Evolutionary conservation across 768 basidiomycete species (phyloP), one percentile per base, ranked within the genome.

Genomic region (Lactifluus echinatus): DNA sequence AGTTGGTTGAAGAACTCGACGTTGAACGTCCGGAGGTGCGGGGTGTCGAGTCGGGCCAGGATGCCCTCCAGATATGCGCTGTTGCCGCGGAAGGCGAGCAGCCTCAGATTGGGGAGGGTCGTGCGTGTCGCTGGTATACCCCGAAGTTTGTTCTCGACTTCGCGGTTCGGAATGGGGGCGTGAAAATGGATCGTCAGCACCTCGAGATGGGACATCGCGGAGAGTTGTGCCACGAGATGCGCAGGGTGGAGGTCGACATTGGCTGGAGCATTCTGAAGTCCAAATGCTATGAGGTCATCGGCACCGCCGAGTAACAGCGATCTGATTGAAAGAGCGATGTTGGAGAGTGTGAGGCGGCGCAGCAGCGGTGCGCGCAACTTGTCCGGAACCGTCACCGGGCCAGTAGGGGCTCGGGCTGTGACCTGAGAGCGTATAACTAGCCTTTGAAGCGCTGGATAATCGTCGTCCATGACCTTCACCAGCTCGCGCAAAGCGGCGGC

Each of bases 1-100:
- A 48, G 53, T 8, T 55, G 53, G 23, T 37, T 29, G 53, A 55
- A 55, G 19, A 55, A 47, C 19, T 46, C 46, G 36, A 55, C 2
- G 45, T 47, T 47, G 26, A 48, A 19, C 7, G 26, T 46, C 8
- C 19, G 33, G 2, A 55, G 36, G 14, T 2, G 0, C 5, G 53
- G 53, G 1, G 46, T 21, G 26, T n/a, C 8, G 26, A 55, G 23
- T 14, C n/a, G 37, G 2, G 45, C n/a, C 5, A 55, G 26, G 15
- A 47, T 5, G 45, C 12, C 23, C 28, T 55, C 45, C 11, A 55
- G 37, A 4, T 47, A 55, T 3, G 45, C 28, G 37, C 53, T 55
- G 44, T 28, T 19, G n/a, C 53, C 36, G 15, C 53, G 44, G 36
- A 47, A 55, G 26, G 34, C 28, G 45, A 55, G 28, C 3, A 45